These are phyloP conservation scores for Neoboletus magnificus DNA, from an alignment of 768 basidiomycete genomes.

Conservation along the genomic window DNA sequence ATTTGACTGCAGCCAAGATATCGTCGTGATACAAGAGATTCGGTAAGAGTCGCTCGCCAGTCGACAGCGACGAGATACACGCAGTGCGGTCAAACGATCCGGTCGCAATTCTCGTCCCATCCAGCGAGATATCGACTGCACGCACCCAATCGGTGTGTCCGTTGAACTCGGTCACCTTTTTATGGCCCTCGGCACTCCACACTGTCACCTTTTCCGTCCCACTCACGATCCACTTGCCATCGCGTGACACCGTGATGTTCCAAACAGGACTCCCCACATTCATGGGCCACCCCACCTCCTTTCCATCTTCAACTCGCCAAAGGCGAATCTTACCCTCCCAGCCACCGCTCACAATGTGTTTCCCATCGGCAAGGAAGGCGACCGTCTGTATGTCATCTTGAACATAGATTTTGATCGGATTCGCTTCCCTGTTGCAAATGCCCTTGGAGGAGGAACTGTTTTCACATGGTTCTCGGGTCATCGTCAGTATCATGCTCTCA, in stretches of 20 bases:
- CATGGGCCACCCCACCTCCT: not conserved
- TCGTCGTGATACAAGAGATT: not conserved
- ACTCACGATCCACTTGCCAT: not conserved
- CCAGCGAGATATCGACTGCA: not conserved
- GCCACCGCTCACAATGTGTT: not conserved
- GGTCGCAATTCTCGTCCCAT: not conserved
- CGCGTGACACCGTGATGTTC: not conserved
- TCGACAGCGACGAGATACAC: conserved; percentile 6
- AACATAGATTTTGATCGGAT: not conserved
- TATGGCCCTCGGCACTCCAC: not conserved
- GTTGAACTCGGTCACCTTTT: not conserved
- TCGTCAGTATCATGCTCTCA: not conserved
- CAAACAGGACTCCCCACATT: not conserved
- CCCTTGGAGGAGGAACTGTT: not conserved
- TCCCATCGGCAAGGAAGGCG: not conserved
- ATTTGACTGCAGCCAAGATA: too few relatives aligned
- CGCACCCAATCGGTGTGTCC: not conserved
- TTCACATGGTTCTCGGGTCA: not conserved
- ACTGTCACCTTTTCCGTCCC: not conserved
- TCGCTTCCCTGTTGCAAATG: not conserved
- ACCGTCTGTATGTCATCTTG: not conserved
- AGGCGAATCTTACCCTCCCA: not conserved
- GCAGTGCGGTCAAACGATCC: not conserved
- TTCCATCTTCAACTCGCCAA: not conserved
- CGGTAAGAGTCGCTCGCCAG: not conserved